Evolutionary conservation across 805 yeast species (phyloP).

Genomic region (Suhomyces faveliae): DNA sequence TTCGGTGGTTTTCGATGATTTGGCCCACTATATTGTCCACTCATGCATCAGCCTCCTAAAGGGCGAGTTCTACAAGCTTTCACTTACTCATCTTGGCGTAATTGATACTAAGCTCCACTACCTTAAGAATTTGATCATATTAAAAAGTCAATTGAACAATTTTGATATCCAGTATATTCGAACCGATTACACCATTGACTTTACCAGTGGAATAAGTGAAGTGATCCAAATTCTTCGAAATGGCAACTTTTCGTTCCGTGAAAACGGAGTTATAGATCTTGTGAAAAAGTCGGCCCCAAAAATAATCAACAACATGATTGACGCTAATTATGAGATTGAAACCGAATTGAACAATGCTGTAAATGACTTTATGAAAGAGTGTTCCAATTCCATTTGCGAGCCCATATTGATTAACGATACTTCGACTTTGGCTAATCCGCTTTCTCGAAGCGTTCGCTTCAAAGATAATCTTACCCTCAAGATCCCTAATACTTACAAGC

Average conservation of each 20-base stretch:
- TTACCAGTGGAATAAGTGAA: conserved; percentile 63
- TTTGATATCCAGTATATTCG: conserved; percentile 79
- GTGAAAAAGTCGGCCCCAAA: conserved; percentile 73
- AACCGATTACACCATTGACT: conserved; percentile 74
- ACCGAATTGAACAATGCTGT: conserved; percentile 69
- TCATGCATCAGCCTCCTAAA: conserved; percentile 65
- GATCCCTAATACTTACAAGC: conserved; percentile 54
- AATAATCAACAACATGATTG: conserved; percentile 78
- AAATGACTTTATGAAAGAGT: conserved; percentile 60
- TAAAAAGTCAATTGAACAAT: conserved; percentile 64
- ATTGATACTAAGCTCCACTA: conserved; percentile 64
- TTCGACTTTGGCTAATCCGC: conserved; percentile 19
- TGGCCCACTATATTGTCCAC: conserved; percentile 85
- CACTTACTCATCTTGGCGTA: conserved; percentile 46
- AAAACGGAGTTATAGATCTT: conserved; percentile 43
- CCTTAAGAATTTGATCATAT: conserved; percentile 66
- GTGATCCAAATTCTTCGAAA: conserved; percentile 37
- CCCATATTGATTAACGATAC: conserved; percentile 33
- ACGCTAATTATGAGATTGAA: conserved; percentile 70
- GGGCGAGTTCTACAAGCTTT: conserved; percentile 47
- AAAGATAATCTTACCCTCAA: conserved; percentile 50
- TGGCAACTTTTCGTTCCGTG: conserved; percentile 37
- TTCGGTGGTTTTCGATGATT: conserved; percentile 77
- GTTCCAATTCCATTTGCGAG: conserved; percentile 43
- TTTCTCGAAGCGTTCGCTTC: conserved; percentile 39